Conservation (phyloP, 2,329 filamentous ascomycete genomes). For the Trichoderma atroviride region DNA sequence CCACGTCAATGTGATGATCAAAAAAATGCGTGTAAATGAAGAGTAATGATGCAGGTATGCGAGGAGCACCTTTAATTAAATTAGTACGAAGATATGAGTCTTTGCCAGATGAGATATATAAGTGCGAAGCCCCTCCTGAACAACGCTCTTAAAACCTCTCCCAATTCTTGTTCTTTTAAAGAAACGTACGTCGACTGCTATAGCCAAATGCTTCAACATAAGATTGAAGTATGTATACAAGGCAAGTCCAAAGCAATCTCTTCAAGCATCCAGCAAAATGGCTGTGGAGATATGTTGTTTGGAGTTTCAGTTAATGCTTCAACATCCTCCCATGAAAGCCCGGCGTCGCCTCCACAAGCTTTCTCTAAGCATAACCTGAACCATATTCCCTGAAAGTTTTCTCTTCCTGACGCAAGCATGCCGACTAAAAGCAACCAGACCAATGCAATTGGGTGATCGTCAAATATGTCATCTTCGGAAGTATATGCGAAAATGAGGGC, state of each 20-base stretch:
- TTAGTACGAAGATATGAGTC: background rate
- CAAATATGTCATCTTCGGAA: background rate
- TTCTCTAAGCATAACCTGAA: constrained; percentile 4
- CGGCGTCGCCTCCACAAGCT: background rate
- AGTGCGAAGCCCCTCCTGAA: background rate
- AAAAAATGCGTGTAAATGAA: background rate
- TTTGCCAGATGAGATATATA: background rate
- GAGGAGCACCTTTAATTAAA: background rate
- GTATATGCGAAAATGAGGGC: background rate
- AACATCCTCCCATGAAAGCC: background rate
- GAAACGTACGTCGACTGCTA: background rate
- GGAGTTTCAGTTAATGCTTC: background rate
- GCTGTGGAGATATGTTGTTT: background rate
- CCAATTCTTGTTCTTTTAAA: background rate
- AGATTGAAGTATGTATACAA: background rate
- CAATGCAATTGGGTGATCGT: background rate
- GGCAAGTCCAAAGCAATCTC: background rate
- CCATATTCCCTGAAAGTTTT: background rate
- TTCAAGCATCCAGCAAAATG: constrained; percentile 8
- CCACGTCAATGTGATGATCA: background rate
- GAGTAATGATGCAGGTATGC: background rate
- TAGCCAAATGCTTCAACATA: background rate
- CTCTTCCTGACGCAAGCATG: constrained; percentile 2
- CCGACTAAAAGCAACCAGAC: constrained; percentile 1
- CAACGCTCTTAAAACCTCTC: background rate